Conservation (phyloP, 2,329 filamentous ascomycete species). For the Clarireedia paspali region DNA sequence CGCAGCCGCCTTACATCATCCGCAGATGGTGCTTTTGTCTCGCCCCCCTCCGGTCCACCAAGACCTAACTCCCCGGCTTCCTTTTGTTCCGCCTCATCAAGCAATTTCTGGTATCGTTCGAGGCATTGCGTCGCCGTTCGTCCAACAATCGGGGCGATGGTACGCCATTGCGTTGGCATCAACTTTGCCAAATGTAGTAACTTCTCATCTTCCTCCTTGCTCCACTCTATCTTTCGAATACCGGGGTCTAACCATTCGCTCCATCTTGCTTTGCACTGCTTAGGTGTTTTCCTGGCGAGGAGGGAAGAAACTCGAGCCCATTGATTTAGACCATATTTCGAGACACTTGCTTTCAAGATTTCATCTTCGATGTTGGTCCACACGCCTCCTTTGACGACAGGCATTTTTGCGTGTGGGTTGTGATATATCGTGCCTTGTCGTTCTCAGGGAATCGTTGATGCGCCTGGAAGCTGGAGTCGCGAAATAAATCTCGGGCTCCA, state of each 20-base stretch:
- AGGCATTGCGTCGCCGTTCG: slow-evolving; percentile 95
- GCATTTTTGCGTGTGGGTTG: slow-evolving; percentile 41
- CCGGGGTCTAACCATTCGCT: slow-evolving; percentile 96
- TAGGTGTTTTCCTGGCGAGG: slow-evolving; percentile 92
- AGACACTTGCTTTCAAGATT: slow-evolving; percentile 82
- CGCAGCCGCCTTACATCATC: slow-evolving; percentile 85
- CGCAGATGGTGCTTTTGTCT: slow-evolving; percentile 79
- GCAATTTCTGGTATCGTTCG: slow-evolving; percentile 90
- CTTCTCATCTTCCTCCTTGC: slow-evolving; percentile 97
- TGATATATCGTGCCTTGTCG: slow-evolving; percentile 4
- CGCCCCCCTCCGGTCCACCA: slow-evolving; percentile 77
- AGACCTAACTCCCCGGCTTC: slow-evolving; percentile 77
- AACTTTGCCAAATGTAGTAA: slow-evolving; percentile 92
- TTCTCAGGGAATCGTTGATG: neutral
- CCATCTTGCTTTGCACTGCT: slow-evolving; percentile 99
- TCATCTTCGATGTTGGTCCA: slow-evolving; percentile 84
- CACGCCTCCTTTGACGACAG: slow-evolving; percentile 66
- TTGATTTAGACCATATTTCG: slow-evolving; percentile 92
- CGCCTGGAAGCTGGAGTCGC: slow-evolving; percentile 6
- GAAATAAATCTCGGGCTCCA: slow-evolving; percentile 7
- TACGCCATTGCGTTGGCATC: slow-evolving; percentile 99
- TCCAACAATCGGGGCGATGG: slow-evolving; percentile 93
- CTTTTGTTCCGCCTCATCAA: slow-evolving; percentile 89
- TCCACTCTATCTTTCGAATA: slow-evolving; percentile 99
- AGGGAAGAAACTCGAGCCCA: slow-evolving; percentile 98